Conservation (phyloP, 495 filamentous ascomycete genomes). For the Neurospora discreta region DNA sequence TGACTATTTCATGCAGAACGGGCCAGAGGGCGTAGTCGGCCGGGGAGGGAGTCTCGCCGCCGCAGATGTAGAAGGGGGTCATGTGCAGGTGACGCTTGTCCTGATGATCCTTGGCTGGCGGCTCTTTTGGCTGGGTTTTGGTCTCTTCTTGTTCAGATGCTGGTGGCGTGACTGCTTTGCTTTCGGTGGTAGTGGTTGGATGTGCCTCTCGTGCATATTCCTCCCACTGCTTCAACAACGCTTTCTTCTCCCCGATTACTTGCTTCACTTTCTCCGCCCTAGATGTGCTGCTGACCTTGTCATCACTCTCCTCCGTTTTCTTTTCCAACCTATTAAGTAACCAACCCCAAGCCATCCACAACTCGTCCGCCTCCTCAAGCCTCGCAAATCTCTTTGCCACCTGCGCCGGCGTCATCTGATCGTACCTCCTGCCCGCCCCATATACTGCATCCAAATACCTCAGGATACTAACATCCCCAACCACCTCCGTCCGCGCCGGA, state of each 20-base stretch:
- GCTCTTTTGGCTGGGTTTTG: too few relatives aligned
- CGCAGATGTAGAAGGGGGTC: conserved; percentile 37
- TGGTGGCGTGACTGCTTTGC: neutral
- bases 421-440: conserved; percentile 15
- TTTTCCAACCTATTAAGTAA: conserved; percentile 2
- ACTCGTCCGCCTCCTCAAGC: conserved; percentile 27
- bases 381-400: conserved; percentile 25
- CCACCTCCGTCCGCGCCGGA: conserved; percentile 29
- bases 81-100: neutral
- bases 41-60: conserved; percentile 42
- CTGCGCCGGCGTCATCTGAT: conserved; percentile 18
- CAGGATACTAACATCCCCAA: conserved; percentile 40
- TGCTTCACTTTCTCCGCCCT: neutral
- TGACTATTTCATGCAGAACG: conserved; percentile 47
- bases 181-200: conserved; percentile 16
- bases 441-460: conserved; percentile 45
- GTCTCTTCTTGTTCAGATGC: neutral
- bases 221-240: conserved; percentile 15
- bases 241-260: conserved; percentile 4
- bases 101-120: too few relatives aligned
- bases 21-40: conserved; percentile 69
- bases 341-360: conserved; percentile 26
- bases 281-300: neutral
- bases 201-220: conserved; percentile 19
- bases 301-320: neutral